These are phyloP conservation scores for Trichoderma sp. DNA, from an alignment of 2,329 filamentous ascomycete species.

Conservation along the genomic window DNA sequence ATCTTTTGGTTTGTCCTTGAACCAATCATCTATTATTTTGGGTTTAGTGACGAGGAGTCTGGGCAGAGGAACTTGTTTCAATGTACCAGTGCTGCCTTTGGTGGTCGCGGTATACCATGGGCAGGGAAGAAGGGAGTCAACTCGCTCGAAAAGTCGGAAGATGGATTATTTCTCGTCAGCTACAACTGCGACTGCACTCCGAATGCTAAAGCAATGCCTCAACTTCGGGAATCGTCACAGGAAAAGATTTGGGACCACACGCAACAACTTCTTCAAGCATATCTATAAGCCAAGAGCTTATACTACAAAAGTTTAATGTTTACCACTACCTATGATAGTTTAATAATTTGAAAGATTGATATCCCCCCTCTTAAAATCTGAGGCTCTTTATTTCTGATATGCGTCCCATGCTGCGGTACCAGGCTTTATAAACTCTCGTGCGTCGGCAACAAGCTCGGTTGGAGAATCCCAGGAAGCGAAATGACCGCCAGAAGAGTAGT, in stretches of 20 bases:
- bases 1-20: background rate
- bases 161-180: background rate
- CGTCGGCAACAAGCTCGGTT: background rate
- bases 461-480: background rate
- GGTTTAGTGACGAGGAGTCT: background rate
- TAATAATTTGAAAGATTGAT: background rate
- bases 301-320: background rate
- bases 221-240: background rate
- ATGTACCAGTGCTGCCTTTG: background rate
- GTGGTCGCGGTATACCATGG: background rate
- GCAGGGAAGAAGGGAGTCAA: background rate
- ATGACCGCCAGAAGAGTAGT: background rate
- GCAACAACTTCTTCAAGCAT: background rate
- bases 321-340: background rate
- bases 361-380: background rate
- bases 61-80: background rate
- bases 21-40: background rate
- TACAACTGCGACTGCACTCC: background rate
- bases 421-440: background rate
- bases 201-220: background rate
- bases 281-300: background rate
- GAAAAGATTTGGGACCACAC: background rate
- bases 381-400: background rate
- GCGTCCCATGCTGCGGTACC: background rate
- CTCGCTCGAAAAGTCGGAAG: background rate